phyloP scores from a whole-genome alignment of 805 yeast species.

The Zygosaccharomyces bisporus region DNA sequence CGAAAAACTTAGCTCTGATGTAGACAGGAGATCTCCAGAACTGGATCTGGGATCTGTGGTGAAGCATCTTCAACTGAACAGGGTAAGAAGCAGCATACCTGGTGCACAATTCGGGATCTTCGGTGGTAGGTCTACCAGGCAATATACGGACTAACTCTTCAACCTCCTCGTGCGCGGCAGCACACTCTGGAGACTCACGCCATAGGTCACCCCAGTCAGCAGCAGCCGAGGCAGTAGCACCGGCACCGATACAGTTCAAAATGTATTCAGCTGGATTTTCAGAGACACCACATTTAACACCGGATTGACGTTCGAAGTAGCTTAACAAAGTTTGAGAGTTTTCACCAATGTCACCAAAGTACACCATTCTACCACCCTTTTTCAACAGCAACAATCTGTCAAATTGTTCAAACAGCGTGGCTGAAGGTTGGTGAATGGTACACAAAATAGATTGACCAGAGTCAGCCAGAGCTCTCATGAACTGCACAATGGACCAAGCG shows the following conservation, averaged over 20 bases:
- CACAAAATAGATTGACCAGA: conserved; percentile 74
- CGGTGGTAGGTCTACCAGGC: conserved; percentile 31
- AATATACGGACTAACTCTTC: conserved; percentile 49
- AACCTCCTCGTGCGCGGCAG: conserved; percentile 50
- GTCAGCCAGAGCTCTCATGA: conserved; percentile 62
- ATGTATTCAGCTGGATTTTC: conserved; percentile 79
- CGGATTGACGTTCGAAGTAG: conserved; percentile 72
- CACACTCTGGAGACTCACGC: conserved; percentile 49
- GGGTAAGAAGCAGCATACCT: conserved; percentile 44
- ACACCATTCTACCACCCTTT: conserved; percentile 75
- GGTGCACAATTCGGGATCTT: conserved; percentile 38
- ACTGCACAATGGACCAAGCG: conserved; percentile 66
- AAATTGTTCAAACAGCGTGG: conserved; percentile 61
- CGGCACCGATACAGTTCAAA: conserved; percentile 73
- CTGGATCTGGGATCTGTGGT: conserved; percentile 53
- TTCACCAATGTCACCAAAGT: conserved; percentile 76
- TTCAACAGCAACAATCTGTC: conserved; percentile 64
- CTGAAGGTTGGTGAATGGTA: conserved; percentile 78
- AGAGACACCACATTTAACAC: conserved; percentile 54
- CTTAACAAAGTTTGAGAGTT: conserved; percentile 53
- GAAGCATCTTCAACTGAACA: conserved; percentile 44
- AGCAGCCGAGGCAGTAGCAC: conserved; percentile 60
- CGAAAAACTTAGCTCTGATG: conserved; percentile 52
- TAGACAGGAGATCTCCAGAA: conserved; percentile 63
- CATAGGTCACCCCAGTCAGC: conserved; percentile 66